A percentile compares a stretch with the other conserved stretches of the same genome.
phyloP scores from a whole-genome alignment of 805 yeast species.

The Pichia cabralensis region DNA sequence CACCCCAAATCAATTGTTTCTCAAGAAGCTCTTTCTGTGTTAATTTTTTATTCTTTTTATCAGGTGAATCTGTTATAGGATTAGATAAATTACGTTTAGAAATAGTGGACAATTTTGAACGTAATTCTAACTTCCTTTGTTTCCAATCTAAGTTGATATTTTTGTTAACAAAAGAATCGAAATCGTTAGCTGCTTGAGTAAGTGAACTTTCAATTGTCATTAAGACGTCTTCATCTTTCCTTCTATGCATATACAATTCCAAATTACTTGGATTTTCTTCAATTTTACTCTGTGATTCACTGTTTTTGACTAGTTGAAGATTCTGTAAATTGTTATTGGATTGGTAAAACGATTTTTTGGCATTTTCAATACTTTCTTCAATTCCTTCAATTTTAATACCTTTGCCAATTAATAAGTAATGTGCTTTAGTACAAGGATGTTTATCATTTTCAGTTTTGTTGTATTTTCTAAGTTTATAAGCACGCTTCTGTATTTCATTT shows the following conservation, averaged over 20 bases:
- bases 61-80: slow-evolving; percentile 9
- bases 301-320: neutral
- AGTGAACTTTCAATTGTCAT: slow-evolving; percentile 54
- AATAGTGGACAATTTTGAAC: slow-evolving; percentile 58
- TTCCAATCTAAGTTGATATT: slow-evolving; percentile 81
- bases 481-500: slow-evolving; percentile 64
- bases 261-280: slow-evolving; percentile 28
- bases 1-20: slow-evolving; percentile 22
- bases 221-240: slow-evolving; percentile 74
- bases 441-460: slow-evolving; percentile 27
- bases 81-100: slow-evolving; percentile 22
- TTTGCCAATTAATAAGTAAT: slow-evolving; percentile 80
- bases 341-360: neutral
- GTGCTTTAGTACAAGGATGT: slow-evolving; percentile 56
- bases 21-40: slow-evolving; percentile 14
- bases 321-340: neutral
- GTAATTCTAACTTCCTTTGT: slow-evolving; percentile 60
- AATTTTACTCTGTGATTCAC: neutral
- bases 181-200: slow-evolving; percentile 58
- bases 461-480: slow-evolving; percentile 43
- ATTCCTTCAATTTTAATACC: slow-evolving; percentile 83
- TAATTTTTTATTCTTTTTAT: slow-evolving; percentile 12
- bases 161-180: slow-evolving; percentile 64
- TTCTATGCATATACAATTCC: slow-evolving; percentile 53
- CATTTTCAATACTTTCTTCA: slow-evolving; percentile 42